Evolutionary conservation across 352 stramenopile species (phyloP).

Genomic region (Globisporangium okanoganense): DNA sequence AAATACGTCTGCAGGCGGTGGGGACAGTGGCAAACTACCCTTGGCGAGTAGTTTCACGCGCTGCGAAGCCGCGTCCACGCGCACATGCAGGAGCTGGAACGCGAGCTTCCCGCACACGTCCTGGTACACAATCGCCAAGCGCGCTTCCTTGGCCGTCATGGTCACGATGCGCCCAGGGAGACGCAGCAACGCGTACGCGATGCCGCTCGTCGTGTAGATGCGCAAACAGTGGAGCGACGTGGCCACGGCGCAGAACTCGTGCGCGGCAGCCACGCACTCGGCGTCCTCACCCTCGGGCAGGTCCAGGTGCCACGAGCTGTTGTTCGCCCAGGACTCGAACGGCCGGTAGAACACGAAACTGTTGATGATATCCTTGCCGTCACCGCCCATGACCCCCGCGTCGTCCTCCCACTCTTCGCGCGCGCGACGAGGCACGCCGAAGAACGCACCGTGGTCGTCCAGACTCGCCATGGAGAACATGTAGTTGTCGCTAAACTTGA

Average conservation of each 20-base stretch:
- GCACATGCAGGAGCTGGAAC: slow-evolving; percentile 54
- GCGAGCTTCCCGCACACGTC: slow-evolving; percentile 36
- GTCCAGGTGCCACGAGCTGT: slow-evolving; percentile 72
- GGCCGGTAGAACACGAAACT: slow-evolving; percentile 82
- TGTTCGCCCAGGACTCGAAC: slow-evolving; percentile 82
- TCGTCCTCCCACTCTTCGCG: slow-evolving; percentile 65
- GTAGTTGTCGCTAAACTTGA: slow-evolving; percentile 87
- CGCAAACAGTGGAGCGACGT: slow-evolving; percentile 68
- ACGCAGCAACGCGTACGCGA: slow-evolving; percentile 59
- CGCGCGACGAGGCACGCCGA: slow-evolving; percentile 55
- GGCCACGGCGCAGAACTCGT: slow-evolving; percentile 70
- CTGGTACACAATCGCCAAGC: slow-evolving; percentile 70
- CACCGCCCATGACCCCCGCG: slow-evolving; percentile 13
- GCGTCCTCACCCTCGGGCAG: slow-evolving; percentile 71
- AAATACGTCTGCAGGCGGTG: slow-evolving; percentile 57
- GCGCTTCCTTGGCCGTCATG: slow-evolving; percentile 52
- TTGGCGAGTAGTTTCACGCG: slow-evolving; percentile 45
- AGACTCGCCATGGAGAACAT: slow-evolving; percentile 75
- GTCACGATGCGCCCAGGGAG: slow-evolving; percentile 67
- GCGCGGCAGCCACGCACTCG: slow-evolving; percentile 53
- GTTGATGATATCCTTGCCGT: slow-evolving; percentile 51
- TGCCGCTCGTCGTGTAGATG: slow-evolving; percentile 68
- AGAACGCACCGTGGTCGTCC: slow-evolving; percentile 70
- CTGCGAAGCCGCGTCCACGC: slow-evolving; percentile 29
- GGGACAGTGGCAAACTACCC: slow-evolving; percentile 53